phyloP scores from a whole-genome alignment of 805 yeast species.

The Barnettozyma sucrosica region DNA sequence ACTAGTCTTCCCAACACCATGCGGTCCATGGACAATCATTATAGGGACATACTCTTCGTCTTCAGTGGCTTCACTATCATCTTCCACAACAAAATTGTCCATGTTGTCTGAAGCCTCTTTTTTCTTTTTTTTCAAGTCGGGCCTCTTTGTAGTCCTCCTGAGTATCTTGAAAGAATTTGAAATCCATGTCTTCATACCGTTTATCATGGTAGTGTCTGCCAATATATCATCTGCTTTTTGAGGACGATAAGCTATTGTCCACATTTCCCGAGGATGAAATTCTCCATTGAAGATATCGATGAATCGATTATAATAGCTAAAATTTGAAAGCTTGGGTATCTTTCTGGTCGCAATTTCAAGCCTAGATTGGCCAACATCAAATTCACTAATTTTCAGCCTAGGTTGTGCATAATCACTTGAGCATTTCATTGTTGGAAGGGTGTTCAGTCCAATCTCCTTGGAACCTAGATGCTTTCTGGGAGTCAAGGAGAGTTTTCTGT shows the following conservation, averaged over 20 bases:
- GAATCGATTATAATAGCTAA: constrained; percentile 6
- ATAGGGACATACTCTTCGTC: constrained; percentile 49
- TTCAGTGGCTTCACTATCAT: constrained; percentile 14
- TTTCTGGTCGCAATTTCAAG: constrained; percentile 1
- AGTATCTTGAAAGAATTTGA: constrained; percentile 28
- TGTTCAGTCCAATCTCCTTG: constrained; percentile 2
- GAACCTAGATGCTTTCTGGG: background rate
- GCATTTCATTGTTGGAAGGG: background rate
- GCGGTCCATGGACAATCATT: constrained; percentile 60
- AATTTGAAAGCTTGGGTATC: constrained; percentile 2
- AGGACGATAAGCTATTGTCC: constrained; percentile 31
- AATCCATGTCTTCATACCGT: constrained; percentile 28
- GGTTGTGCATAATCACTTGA: background rate
- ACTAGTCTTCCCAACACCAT: constrained; percentile 76
- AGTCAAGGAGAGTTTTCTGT: constrained; percentile 6
- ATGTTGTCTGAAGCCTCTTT: constrained; percentile 19
- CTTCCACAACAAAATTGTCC: constrained; percentile 30
- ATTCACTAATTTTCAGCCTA: background rate
- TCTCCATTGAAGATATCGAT: background rate
- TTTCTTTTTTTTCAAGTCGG: constrained; percentile 26
- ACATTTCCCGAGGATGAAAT: constrained; percentile 12
- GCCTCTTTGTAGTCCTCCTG: constrained; percentile 30
- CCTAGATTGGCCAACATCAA: background rate
- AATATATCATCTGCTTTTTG: constrained; percentile 26
- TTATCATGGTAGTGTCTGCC: constrained; percentile 20